A percentile compares a stretch with the other conserved stretches of the same genome.
Conservation (phyloP, 345 rosid genomes). For the Linum lewisii region DNA sequence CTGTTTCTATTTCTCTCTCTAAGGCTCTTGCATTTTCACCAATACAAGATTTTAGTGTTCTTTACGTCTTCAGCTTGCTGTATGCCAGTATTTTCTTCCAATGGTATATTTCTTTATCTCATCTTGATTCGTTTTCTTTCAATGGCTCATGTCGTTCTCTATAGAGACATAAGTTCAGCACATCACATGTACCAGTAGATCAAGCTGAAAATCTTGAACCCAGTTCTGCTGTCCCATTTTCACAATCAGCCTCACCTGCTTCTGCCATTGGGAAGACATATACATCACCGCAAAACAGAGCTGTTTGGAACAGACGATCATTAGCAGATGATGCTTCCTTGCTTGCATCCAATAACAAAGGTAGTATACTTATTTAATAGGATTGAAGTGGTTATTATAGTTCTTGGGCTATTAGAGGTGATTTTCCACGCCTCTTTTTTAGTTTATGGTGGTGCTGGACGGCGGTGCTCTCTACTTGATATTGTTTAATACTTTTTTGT, state of each 20-base stretch:
- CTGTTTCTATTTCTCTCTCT: constrained; percentile 11
- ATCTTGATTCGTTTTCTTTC: too few species aligned
- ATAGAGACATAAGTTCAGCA: constrained; percentile 44
- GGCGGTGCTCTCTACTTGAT: too few species aligned
- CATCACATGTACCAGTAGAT: constrained; percentile 23
- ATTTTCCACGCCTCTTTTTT: too few species aligned
- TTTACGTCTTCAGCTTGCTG: too few species aligned
- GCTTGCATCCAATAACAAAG: constrained; percentile 22
- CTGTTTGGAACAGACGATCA: constrained; percentile 29
- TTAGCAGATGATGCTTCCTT: constrained; percentile 23
- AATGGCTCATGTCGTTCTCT: too few species aligned
- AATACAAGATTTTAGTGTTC: too few species aligned
- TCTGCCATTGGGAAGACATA: constrained; percentile 26
- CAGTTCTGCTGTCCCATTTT: constrained; percentile 22
- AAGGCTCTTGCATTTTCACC: constrained; percentile 2
- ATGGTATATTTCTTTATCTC: too few species aligned
- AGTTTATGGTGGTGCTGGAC: too few species aligned
- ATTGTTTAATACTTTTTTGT: too few species aligned
- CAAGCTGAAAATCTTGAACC: constrained; percentile 28
- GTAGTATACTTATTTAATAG: constrained; percentile 15
- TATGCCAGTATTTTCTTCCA: too few species aligned
- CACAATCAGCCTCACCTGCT: constrained; percentile 23
- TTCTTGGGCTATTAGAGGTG: neutral
- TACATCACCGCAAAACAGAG: constrained; percentile 21
- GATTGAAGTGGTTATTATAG: constrained; percentile 5